These are phyloP conservation scores for Tilletia walkeri DNA, from an alignment of 1,284 basidiomycete genomes.

Conservation along the genomic window DNA sequence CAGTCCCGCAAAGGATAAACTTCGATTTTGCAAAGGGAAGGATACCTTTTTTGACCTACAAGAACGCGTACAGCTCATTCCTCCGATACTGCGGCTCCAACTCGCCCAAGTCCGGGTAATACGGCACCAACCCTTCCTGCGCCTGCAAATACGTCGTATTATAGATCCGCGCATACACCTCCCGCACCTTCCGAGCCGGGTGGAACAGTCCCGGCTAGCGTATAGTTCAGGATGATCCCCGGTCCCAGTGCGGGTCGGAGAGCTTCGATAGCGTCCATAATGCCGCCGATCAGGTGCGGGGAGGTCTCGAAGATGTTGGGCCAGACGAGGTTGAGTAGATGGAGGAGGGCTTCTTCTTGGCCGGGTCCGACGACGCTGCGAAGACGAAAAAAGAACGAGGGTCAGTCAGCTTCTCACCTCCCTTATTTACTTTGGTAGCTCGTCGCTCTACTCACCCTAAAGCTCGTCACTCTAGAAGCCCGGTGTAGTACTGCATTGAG, in stretches of 20 bases:
- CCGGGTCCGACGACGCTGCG: slow-evolving; percentile 80
- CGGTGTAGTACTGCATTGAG: slow-evolving; percentile 97
- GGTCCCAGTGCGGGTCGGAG: slow-evolving; percentile 95
- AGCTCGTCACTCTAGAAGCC: slow-evolving; percentile 95
- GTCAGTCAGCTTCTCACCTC: not conserved
- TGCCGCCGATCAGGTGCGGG: slow-evolving; percentile 92
- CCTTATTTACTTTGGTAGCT: too few relatives aligned
- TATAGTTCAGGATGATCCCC: slow-evolving; percentile 82
- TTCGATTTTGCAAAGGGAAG: slow-evolving; percentile 59
- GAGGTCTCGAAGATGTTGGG: slow-evolving; percentile 98
- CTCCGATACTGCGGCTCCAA: slow-evolving; percentile 45
- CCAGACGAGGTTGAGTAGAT: slow-evolving; percentile 97
- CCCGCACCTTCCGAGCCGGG: slow-evolving; percentile 90
- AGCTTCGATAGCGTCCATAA: slow-evolving; percentile 74
- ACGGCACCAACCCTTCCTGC: slow-evolving; percentile 83
- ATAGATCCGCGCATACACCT: slow-evolving; percentile 82
- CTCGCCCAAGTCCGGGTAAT: slow-evolving; percentile 68
- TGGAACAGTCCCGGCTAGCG: slow-evolving; percentile 58
- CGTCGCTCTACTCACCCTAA: slow-evolving; percentile 63
- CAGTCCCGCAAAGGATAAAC: slow-evolving; percentile 33
- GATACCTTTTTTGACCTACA: slow-evolving; percentile 61
- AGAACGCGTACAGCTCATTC: slow-evolving; percentile 40
- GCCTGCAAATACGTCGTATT: slow-evolving; percentile 70
- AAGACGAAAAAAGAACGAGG: too few relatives aligned
- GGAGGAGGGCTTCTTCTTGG: slow-evolving; percentile 95